phyloP scores from a whole-genome alignment of 2,329 filamentous ascomycete genomes.

The Chaetomium sp. region DNA sequence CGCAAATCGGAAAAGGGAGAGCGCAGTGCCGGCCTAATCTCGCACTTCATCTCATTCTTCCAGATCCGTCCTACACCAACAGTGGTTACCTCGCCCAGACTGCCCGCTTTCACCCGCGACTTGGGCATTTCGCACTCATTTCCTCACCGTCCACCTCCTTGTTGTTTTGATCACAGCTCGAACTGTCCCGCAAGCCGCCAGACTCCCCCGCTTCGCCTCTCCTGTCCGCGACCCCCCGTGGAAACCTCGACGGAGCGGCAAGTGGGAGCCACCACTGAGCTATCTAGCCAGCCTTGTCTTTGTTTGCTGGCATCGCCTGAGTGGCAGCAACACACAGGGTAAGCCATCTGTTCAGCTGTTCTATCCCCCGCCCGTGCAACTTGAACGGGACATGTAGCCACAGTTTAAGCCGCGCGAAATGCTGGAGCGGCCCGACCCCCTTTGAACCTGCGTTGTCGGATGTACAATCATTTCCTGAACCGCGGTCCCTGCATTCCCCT shows the following conservation, averaged over 20 bases:
- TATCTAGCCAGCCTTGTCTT: neutral
- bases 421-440: no score
- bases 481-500: no score
- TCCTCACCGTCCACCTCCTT: slow-evolving; percentile 1
- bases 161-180: slow-evolving; percentile 14
- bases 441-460: no score
- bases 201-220: no score
- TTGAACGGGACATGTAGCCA: no score
- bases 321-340: neutral
- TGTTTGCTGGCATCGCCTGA: neutral
- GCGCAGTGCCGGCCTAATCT: slow-evolving; percentile 2
- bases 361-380: neutral
- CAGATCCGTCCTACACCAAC: slow-evolving; percentile 12
- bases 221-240: no score
- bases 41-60: slow-evolving; percentile 9
- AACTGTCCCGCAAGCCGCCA: slow-evolving; percentile 2
- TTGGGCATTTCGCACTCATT: slow-evolving; percentile 11
- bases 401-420: no score
- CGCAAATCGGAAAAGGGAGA: neutral
- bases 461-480: no score
- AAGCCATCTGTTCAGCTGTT: neutral
- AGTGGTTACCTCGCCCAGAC: slow-evolving; percentile 19
- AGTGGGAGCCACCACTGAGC: neutral
- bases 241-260: no score
- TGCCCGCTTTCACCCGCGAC: slow-evolving; percentile 3